Evolutionary conservation across 1,139 yeast species (phyloP).

Genomic region (Debaryomyces udenii): DNA sequence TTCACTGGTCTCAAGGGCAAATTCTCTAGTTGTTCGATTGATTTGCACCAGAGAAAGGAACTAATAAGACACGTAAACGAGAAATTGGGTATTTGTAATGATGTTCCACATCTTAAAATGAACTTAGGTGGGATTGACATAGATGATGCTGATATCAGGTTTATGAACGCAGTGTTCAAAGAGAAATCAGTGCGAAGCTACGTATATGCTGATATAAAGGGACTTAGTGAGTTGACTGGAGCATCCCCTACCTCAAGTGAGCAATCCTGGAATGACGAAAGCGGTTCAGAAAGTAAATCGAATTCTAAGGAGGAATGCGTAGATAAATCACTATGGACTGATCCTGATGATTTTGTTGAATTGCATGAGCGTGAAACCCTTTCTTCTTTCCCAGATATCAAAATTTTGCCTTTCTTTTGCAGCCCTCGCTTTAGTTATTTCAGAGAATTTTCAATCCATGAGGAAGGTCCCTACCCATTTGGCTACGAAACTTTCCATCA

Average conservation of each 20-base stretch:
- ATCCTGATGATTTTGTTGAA: slow-evolving; percentile 79
- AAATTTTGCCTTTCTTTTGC: slow-evolving; percentile 64
- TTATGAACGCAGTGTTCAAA: slow-evolving; percentile 66
- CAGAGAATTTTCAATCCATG: slow-evolving; percentile 57
- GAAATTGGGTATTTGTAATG: slow-evolving; percentile 57
- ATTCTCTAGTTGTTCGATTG: slow-evolving; percentile 66
- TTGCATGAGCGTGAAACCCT: slow-evolving; percentile 55
- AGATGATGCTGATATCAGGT: slow-evolving; percentile 70
- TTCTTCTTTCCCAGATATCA: slow-evolving; percentile 57
- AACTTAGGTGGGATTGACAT: slow-evolving; percentile 77
- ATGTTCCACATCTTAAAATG: slow-evolving; percentile 64
- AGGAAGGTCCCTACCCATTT: slow-evolving; percentile 62
- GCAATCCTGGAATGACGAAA: slow-evolving; percentile 4
- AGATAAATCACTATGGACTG: slow-evolving; percentile 73
- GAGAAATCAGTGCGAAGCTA: slow-evolving; percentile 54
- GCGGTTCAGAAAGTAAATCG: slow-evolving; percentile 20
- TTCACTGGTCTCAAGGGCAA: slow-evolving; percentile 82
- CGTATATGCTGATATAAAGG: slow-evolving; percentile 48
- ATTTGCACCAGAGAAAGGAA: slow-evolving; percentile 82
- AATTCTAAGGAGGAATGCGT: slow-evolving; percentile 35
- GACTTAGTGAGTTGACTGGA: slow-evolving; percentile 18
- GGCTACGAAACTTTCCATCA: slow-evolving; percentile 62
- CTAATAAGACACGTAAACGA: slow-evolving; percentile 60
- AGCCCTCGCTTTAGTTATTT: slow-evolving; percentile 80
- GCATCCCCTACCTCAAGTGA: neutral